Evolutionary conservation across 495 filamentous ascomycete genomes (phyloP).

Genomic region (Articulospora tetracladia): DNA sequence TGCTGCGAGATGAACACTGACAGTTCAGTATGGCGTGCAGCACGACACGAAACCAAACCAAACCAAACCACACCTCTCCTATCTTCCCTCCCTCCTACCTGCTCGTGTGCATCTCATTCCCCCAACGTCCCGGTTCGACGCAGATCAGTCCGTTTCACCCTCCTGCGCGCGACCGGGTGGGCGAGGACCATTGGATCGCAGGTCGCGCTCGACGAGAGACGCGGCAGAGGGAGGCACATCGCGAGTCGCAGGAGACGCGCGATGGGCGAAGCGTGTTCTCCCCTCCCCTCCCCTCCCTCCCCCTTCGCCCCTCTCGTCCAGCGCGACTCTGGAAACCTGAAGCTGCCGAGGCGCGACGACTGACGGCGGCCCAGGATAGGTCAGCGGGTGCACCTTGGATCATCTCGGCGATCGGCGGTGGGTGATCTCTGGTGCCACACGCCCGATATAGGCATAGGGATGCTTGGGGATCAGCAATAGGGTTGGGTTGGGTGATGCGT

Average conservation of each 20-base stretch:
- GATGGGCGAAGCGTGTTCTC: no score
- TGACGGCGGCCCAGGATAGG: not conserved
- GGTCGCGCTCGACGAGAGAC: not conserved
- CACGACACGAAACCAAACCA: not conserved
- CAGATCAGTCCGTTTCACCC: no score
- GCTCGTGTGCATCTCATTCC: no score
- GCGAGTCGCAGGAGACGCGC: not conserved
- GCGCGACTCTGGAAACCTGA: not conserved
- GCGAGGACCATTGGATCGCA: not conserved
- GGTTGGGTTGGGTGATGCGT: not conserved
- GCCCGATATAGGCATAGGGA: not conserved
- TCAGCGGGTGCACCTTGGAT: not conserved
- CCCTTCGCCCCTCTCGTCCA: not conserved
- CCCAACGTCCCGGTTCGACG: no score
- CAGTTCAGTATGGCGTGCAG: not conserved
- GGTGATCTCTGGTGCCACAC: conserved; percentile 2
- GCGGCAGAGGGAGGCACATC: not conserved
- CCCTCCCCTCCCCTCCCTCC: no score
- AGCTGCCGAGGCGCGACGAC: conserved; percentile 1
- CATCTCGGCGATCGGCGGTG: no score
- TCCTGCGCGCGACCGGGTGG: not conserved
- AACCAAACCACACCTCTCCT: no score
- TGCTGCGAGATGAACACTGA: not conserved
- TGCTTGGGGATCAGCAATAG: not conserved
- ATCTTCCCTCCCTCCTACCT: no score